Conservation (phyloP, 1,139 yeast genomes). For the Hansenula sp. region DNA sequence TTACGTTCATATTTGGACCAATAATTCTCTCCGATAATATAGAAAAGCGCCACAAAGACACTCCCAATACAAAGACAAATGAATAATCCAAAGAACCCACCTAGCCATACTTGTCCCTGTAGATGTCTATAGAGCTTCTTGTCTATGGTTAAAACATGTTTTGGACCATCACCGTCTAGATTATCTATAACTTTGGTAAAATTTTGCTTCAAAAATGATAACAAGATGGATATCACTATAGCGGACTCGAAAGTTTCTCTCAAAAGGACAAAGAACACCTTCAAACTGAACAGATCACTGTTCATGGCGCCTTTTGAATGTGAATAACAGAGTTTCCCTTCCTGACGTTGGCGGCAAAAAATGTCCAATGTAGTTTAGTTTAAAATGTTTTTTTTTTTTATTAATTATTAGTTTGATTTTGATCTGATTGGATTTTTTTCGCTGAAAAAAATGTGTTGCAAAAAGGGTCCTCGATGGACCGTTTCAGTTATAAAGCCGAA, state of each 20-base stretch:
- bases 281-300: conserved; percentile 18
- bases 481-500: no score
- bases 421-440: background rate
- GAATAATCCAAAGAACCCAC: conserved; percentile 59
- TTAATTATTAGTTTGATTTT: background rate
- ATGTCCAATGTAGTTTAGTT: no score
- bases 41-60: conserved; percentile 78
- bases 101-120: conserved; percentile 69
- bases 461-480: no score
- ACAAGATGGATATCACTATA: conserved; percentile 75
- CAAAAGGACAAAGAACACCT: conserved; percentile 69
- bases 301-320: background rate
- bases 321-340: background rate
- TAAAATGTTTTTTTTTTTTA: no score
- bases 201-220: conserved; percentile 82
- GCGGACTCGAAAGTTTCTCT: conserved; percentile 85
- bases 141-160: conserved; percentile 27
- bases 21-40: conserved; percentile 64
- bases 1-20: conserved; percentile 77
- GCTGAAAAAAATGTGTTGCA: no score
- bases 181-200: conserved; percentile 26
- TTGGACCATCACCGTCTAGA: background rate
- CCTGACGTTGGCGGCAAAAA: no score
- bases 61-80: conserved; percentile 71
- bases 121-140: conserved; percentile 50